These are phyloP conservation scores for Hypoxylon trugodes DNA, from an alignment of 495 filamentous ascomycete genomes.

Conservation along the genomic window DNA sequence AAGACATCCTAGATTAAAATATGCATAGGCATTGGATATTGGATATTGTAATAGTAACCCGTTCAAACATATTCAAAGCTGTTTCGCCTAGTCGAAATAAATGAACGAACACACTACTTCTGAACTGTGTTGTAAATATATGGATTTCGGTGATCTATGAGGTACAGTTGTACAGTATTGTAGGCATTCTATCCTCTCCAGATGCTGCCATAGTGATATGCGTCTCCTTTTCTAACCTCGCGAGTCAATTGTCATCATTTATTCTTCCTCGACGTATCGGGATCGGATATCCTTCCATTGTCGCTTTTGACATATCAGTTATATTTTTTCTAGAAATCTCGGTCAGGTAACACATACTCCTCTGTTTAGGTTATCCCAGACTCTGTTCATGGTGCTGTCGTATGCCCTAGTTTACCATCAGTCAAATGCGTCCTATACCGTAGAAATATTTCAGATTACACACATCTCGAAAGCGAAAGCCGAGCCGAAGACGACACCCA, in stretches of 20 bases:
- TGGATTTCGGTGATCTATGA: constrained; percentile 31
- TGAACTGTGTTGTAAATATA: constrained; percentile 19
- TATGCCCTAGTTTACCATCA: constrained; percentile 68
- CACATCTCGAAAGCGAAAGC: constrained; percentile 97
- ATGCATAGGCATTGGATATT: no score
- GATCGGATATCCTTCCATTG: constrained; percentile 99
- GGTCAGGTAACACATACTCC: constrained; percentile 71
- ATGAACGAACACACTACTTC: neutral
- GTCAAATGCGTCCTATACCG: constrained; percentile 11
- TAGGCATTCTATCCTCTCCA: constrained; percentile 8
- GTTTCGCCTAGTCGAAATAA: neutral
- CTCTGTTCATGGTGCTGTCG: constrained; percentile 74
- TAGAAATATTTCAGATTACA: constrained; percentile 42
- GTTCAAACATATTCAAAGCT: neutral
- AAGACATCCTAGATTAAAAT: no score
- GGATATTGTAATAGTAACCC: neutral
- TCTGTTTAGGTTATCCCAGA: constrained; percentile 90
- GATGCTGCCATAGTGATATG: neutral
- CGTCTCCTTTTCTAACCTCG: neutral
- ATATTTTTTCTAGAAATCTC: neutral
- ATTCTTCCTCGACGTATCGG: constrained; percentile 79
- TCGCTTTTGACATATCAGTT: constrained; percentile 66
- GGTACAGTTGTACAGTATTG: constrained; percentile 26
- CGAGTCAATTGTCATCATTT: constrained; percentile 40
- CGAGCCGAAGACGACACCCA: constrained; percentile 81